Conservation (phyloP, 1,284 basidiomycete genomes). For the Microstroma glucosiphilum region DNA sequence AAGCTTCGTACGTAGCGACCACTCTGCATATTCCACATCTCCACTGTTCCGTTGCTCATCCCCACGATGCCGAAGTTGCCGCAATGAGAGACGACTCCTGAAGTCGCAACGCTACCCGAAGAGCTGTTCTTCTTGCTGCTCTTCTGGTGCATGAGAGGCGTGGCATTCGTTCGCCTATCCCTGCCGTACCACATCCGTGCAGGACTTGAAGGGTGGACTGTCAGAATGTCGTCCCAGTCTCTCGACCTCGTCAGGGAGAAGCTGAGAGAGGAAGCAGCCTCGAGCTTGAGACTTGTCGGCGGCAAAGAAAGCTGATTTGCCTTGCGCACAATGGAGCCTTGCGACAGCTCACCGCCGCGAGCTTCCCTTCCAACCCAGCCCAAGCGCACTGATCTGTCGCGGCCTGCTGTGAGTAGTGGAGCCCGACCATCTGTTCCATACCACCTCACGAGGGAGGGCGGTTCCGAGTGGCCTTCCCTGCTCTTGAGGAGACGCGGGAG, state of each 20-base stretch:
- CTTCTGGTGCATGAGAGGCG: not conserved
- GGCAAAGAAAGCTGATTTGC: constrained; percentile 55
- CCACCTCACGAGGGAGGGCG: constrained; percentile 85
- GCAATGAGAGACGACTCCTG: constrained; percentile 71
- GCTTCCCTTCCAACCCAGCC: constrained; percentile 71
- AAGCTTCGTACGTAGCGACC: constrained; percentile 60
- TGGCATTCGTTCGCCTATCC: not conserved
- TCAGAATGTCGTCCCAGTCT: constrained; percentile 96
- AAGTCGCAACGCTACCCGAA: constrained; percentile 53
- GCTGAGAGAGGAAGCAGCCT: constrained; percentile 69
- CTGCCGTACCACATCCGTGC: constrained; percentile 3
- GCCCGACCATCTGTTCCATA: constrained; percentile 96
- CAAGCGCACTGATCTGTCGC: constrained; percentile 77
- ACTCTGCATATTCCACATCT: constrained; percentile 61
- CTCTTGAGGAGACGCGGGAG: constrained; percentile 69
- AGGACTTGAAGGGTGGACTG: constrained; percentile 60
- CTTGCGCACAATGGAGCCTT: constrained; percentile 66
- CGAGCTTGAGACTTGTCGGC: constrained; percentile 46
- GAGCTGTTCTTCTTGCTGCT: constrained; percentile 22
- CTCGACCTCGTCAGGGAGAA: constrained; percentile 75
- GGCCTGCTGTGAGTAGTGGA: constrained; percentile 57
- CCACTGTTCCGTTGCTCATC: constrained; percentile 37
- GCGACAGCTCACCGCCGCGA: constrained; percentile 63
- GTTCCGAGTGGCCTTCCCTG: constrained; percentile 82
- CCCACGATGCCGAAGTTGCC: constrained; percentile 85